Evolutionary conservation across 495 filamentous ascomycete species (phyloP).

Genomic region (Trichoderma gamsii): DNA sequence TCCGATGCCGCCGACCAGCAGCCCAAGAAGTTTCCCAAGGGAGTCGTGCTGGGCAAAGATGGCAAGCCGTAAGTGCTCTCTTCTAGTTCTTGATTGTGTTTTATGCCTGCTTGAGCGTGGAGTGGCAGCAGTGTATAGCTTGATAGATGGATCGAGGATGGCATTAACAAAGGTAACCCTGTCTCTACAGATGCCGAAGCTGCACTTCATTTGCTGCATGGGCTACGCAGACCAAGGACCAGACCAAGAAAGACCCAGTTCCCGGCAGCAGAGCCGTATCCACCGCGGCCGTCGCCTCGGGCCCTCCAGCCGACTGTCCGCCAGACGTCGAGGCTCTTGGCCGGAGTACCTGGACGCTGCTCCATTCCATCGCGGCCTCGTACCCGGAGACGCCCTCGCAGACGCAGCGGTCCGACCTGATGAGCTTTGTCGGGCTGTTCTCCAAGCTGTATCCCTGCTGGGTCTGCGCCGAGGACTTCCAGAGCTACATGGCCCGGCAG

Average conservation of each 20-base stretch:
- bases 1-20: conserved; percentile 20
- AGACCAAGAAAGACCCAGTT: conserved; percentile 37
- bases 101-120: neutral
- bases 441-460: conserved; percentile 87
- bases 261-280: conserved; percentile 28
- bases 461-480: conserved; percentile 91
- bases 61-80: conserved; percentile 76
- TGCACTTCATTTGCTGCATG: conserved; percentile 70
- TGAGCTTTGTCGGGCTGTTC: conserved; percentile 72
- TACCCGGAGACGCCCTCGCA: conserved; percentile 67
- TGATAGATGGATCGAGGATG: neutral
- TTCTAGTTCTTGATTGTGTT: neutral
- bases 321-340: conserved; percentile 82
- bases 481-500: conserved; percentile 69
- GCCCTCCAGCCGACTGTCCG: conserved; percentile 52
- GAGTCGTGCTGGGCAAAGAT: conserved; percentile 81
- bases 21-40: conserved; percentile 56
- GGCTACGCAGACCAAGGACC: conserved; percentile 58
- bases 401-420: conserved; percentile 65
- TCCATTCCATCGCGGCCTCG: conserved; percentile 81
- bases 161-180: conserved; percentile 19
- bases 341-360: conserved; percentile 82
- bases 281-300: conserved; percentile 26
- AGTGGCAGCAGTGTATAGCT: too few species aligned
- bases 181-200: conserved; percentile 66